Percentiles rank a stretch among this genome's conserved stretches.
phyloP scores from a whole-genome alignment of 75 land plant genomes.

The Larix kaempferi region DNA sequence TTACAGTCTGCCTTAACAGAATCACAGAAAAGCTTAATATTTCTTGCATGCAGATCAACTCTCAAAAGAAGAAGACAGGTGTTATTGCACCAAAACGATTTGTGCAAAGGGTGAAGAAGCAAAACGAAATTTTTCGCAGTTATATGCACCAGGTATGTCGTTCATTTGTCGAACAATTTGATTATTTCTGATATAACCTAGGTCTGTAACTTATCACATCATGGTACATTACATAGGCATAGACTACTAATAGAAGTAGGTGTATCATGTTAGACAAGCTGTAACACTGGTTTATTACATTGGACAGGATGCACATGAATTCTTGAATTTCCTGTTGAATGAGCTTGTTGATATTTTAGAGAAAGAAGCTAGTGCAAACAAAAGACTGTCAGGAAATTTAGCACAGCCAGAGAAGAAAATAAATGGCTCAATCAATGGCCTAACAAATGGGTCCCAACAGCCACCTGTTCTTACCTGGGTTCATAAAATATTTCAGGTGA shows the following conservation, averaged over 20 bases:
- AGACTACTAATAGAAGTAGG: neutral
- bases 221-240: neutral
- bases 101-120: slow-evolving; percentile 92
- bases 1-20: neutral
- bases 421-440: slow-evolving; percentile 61
- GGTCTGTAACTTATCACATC: no score
- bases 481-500: slow-evolving; percentile 93
- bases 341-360: slow-evolving; percentile 94
- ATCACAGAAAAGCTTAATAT: neutral
- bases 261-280: neutral
- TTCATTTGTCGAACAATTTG: no score
- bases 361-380: slow-evolving; percentile 72
- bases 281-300: neutral
- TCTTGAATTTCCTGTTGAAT: slow-evolving; percentile 89
- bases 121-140: slow-evolving; percentile 95
- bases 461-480: slow-evolving; percentile 88
- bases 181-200: no score
- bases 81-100: slow-evolving; percentile 95
- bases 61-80: slow-evolving; percentile 99
- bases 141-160: slow-evolving; percentile 96
- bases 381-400: slow-evolving; percentile 35
- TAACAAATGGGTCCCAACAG: slow-evolving; percentile 59
- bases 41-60: slow-evolving; percentile 69
- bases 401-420: slow-evolving; percentile 40
- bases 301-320: slow-evolving; percentile 97